phyloP scores from a whole-genome alignment of 2,329 filamentous ascomycete species.

The Sphaerulina vaccinii region DNA sequence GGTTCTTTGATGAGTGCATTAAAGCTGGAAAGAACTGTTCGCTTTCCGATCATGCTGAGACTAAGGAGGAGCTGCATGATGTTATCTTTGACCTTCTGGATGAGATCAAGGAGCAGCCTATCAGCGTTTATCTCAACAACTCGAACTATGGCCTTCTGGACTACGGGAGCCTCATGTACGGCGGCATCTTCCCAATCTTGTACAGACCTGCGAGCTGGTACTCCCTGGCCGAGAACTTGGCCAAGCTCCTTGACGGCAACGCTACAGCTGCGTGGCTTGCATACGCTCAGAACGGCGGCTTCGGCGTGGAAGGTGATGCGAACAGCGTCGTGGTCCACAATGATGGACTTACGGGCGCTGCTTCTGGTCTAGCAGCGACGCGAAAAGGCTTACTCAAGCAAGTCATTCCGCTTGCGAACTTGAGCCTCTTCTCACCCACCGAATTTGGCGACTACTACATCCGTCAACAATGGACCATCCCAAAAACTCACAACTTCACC shows the following conservation, averaged over 20 bases:
- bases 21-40: slow-evolving; percentile 43
- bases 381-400: slow-evolving; percentile 19
- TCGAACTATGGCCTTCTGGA: slow-evolving; percentile 22
- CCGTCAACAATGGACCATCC: slow-evolving; percentile 23
- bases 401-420: slow-evolving; percentile 20
- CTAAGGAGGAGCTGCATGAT: slow-evolving; percentile 18
- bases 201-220: slow-evolving; percentile 27
- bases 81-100: slow-evolving; percentile 21
- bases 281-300: slow-evolving; percentile 16
- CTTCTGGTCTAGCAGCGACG: slow-evolving; percentile 22
- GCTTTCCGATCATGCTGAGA: slow-evolving; percentile 17
- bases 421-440: slow-evolving; percentile 23
- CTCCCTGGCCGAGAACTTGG: slow-evolving; percentile 23
- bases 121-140: slow-evolving; percentile 26
- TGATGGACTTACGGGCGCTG: slow-evolving; percentile 20
- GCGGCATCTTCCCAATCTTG: slow-evolving; percentile 23
- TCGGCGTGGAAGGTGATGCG: slow-evolving; percentile 24
- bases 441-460: slow-evolving; percentile 21
- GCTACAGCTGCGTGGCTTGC: slow-evolving; percentile 24
- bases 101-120: slow-evolving; percentile 25
- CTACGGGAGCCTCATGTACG: slow-evolving; percentile 19
- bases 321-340: slow-evolving; percentile 24
- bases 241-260: slow-evolving; percentile 23
- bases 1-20: slow-evolving; percentile 57
- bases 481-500: slow-evolving; percentile 24